A percentile compares a stretch with the other conserved stretches of the same genome.
phyloP scores from a whole-genome alignment of 2,329 filamentous ascomycete genomes.

The Colletotrichum lupini region DNA sequence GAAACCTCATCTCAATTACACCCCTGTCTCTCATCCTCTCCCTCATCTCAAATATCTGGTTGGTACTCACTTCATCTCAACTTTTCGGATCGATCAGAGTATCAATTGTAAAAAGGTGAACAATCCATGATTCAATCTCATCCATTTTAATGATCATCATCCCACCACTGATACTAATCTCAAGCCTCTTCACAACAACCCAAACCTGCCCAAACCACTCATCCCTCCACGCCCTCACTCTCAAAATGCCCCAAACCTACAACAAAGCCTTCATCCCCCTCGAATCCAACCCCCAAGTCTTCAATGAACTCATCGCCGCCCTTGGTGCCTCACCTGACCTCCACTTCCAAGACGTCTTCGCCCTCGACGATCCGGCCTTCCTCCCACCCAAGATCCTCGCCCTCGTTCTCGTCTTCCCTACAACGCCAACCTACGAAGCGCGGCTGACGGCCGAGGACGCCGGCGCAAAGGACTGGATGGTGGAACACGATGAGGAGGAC shows the following conservation, averaged over 20 bases:
- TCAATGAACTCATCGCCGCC: constrained; percentile 71
- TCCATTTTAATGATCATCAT: background rate
- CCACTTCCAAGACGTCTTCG: constrained; percentile 76
- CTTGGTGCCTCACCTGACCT: constrained; percentile 70
- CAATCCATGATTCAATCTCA: background rate
- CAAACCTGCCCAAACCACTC: background rate
- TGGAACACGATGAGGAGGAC: constrained; percentile 50
- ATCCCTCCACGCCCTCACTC: background rate
- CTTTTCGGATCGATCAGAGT: background rate
- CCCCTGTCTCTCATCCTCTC: background rate
- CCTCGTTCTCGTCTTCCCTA: constrained; percentile 76
- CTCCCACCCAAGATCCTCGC: constrained; percentile 69
- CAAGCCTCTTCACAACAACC: too few relatives aligned
- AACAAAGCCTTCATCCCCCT: constrained; percentile 45
- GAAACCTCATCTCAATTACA: background rate
- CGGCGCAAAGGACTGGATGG: constrained; percentile 30
- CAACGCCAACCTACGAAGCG: constrained; percentile 68
- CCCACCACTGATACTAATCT: background rate
- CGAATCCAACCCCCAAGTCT: constrained; percentile 71
- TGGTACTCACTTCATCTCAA: background rate
- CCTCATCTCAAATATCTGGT: background rate
- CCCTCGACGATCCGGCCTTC: constrained; percentile 73
- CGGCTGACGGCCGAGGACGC: constrained; percentile 52
- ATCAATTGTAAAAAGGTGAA: too few relatives aligned
- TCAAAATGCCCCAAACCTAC: constrained; percentile 25